These are phyloP conservation scores for Ananas comosus DNA, from an alignment of 176 grass and related monocot species.

Conservation along the genomic window DNA sequence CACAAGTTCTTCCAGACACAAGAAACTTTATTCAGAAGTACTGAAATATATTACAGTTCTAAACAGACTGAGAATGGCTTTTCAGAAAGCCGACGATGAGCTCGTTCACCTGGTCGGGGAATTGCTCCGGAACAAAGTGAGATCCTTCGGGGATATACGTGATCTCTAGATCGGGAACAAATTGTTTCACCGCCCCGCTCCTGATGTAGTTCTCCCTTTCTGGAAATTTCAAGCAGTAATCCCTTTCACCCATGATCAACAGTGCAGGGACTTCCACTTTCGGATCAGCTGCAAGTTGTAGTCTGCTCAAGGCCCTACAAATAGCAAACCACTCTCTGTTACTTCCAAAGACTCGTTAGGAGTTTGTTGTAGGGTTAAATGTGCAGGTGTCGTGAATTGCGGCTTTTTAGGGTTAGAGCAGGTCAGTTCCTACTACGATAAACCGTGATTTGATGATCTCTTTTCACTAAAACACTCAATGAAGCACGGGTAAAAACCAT, in stretches of 20 bases:
- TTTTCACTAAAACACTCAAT: no score
- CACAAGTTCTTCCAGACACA: no score
- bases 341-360: no score
- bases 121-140: conserved; percentile 75
- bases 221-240: conserved; percentile 53
- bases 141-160: conserved; percentile 48
- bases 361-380: no score
- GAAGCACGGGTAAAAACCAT: no score
- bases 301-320: conserved; percentile 20
- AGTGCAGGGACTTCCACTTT: conserved; percentile 54
- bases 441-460: no score
- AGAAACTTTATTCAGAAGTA: no score
- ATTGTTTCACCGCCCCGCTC: conserved; percentile 32
- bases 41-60: no score
- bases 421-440: no score
- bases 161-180: conserved; percentile 52
- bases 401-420: no score
- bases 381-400: no score
- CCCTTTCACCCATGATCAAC: conserved; percentile 56
- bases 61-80: conserved; percentile 16
- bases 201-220: conserved; percentile 23
- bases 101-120: conserved; percentile 49
- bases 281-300: conserved; percentile 9
- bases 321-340: neutral
- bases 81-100: conserved; percentile 46